Percentiles rank a stretch among this genome's conserved stretches.
phyloP scores from a whole-genome alignment of 805 yeast genomes.

The Saturnispora silvae region DNA sequence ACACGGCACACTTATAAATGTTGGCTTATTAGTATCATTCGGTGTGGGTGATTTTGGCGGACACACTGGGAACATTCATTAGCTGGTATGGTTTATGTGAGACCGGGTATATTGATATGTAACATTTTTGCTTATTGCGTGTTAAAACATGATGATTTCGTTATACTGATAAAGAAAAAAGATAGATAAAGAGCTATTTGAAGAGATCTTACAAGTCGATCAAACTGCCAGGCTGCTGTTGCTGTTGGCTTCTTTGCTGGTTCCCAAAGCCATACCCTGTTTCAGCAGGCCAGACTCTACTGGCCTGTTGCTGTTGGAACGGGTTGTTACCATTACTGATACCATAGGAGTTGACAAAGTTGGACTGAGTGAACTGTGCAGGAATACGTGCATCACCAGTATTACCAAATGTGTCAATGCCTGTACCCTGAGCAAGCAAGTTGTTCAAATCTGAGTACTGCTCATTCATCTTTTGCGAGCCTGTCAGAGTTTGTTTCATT shows the following conservation, averaged over 20 bases:
- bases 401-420: slow-evolving; percentile 88
- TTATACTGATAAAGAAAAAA: too few relatives aligned
- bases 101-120: too few relatives aligned
- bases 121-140: too few relatives aligned
- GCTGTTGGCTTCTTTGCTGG: slow-evolving; percentile 30
- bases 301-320: slow-evolving; percentile 57
- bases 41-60: too few relatives aligned
- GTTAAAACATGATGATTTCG: too few relatives aligned
- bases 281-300: slow-evolving; percentile 63
- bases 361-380: slow-evolving; percentile 81
- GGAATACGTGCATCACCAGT: slow-evolving; percentile 79
- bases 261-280: slow-evolving; percentile 96
- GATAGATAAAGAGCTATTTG: too few relatives aligned
- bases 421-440: slow-evolving; percentile 77
- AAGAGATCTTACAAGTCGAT: slow-evolving; percentile 27
- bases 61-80: too few relatives aligned
- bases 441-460: slow-evolving; percentile 64
- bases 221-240: slow-evolving; percentile 16
- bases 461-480: slow-evolving; percentile 44
- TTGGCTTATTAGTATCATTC: too few relatives aligned
- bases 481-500: slow-evolving; percentile 38
- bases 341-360: slow-evolving; percentile 80
- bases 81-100: too few relatives aligned
- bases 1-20: too few relatives aligned
- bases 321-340: slow-evolving; percentile 44